Conservation (phyloP, 805 yeast species). For the Scheffersomyces coipomensis region DNA sequence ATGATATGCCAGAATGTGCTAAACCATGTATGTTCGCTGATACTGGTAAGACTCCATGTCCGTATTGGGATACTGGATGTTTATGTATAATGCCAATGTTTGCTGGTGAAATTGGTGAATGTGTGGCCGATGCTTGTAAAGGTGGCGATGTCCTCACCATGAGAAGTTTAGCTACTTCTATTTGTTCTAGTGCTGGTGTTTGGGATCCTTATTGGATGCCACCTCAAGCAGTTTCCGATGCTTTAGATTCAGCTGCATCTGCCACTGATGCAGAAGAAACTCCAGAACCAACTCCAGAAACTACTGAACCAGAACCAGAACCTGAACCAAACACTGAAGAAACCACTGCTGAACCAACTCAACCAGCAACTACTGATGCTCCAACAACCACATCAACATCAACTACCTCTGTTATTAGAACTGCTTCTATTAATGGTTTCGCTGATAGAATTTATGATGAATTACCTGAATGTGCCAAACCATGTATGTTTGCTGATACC, state of each 20-base stretch:
- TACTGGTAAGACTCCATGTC: conserved; percentile 46
- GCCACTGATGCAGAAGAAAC: conserved; percentile 14
- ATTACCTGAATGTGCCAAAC: conserved; percentile 42
- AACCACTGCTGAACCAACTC: background rate
- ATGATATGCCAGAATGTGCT: conserved; percentile 42
- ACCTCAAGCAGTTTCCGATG: conserved; percentile 24
- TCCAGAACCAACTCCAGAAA: conserved; percentile 1
- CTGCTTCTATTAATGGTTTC: conserved; percentile 48
- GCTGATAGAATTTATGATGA: conserved; percentile 42
- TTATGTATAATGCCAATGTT: conserved; percentile 49
- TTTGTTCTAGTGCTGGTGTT: conserved; percentile 43
- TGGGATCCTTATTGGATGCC: conserved; percentile 44
- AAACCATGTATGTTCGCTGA: conserved; percentile 27
- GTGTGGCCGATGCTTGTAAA: conserved; percentile 37
- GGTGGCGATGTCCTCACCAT: conserved; percentile 36
- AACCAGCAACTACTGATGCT: background rate
- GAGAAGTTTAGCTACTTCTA: conserved; percentile 39
- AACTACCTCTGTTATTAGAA: conserved; percentile 46
- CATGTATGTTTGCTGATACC: conserved; percentile 29
- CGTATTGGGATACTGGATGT: conserved; percentile 54
- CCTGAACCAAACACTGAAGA: background rate
- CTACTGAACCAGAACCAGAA: conserved; percentile 7
- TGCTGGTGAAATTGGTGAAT: conserved; percentile 42
- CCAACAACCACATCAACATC: too few relatives aligned
- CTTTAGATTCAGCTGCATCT: conserved; percentile 19